Evolutionary conservation across 2,329 filamentous ascomycete species (phyloP), one percentile per base, ranked within the genome.

Genomic region (Hypocrella siamensis): DNA sequence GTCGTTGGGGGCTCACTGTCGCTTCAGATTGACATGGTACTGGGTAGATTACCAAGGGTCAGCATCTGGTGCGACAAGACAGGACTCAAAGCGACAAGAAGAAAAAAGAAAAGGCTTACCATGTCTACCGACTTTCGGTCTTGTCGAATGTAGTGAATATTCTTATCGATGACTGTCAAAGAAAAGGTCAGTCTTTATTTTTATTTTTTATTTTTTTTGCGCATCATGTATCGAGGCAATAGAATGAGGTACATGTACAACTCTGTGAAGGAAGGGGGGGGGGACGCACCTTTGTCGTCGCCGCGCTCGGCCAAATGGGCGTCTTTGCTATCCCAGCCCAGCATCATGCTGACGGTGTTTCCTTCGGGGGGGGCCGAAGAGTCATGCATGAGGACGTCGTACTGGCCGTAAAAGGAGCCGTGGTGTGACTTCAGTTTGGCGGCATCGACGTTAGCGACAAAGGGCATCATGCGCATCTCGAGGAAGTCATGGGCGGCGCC

Each of bases 301-400:
- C 44, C 49, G 19, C 46, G 48, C 33, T 55, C 42, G 12, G 47
- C 44, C 19, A 53, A 26, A 39, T 59, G 56, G 15, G 49, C 55
- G 25, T 54, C 52, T 38, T 46, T 53, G 36, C 48, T 54, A 14
- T 59, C 54, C 56, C 56, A 59, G 5, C 56, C 56, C 24, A 58
- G 36, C 17, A 59, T 35, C 36, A 56, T 39, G 32, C 48, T 42
- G 11, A 46, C 51, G 10, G 51, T 48, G 19, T 42, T 43, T 3
- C 46, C 51, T 30, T 46, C 42, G 17, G 49, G 42, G 9, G 43
- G 39, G 12, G 43, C 40, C 14, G 47, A 46, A 19, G 45, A 42
- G 3, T 44, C 43, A 28, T 51, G 39, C 3, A 44, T 40, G 14
- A 48, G 44, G n/a, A 47, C 42, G 15, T 45, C 43, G 32, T 55